Percentiles rank a stretch among this genome's conserved stretches.
These are phyloP conservation scores for Talaromyces liani DNA, from an alignment of 495 filamentous ascomycete genomes.

Conservation along the genomic window DNA sequence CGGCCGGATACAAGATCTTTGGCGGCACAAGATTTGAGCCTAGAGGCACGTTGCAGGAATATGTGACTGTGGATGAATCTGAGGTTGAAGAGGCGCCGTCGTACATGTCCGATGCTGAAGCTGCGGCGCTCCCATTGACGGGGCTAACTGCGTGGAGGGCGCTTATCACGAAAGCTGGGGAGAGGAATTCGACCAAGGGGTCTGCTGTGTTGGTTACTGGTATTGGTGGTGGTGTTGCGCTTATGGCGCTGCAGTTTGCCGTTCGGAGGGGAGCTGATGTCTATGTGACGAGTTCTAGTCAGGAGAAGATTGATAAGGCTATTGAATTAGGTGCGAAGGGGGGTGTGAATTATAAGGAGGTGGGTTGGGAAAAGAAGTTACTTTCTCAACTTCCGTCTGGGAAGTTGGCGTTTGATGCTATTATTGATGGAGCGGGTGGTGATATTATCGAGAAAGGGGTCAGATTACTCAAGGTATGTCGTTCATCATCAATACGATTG, in stretches of 20 bases:
- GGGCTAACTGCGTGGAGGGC: conserved; percentile 88
- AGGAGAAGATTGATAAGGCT: conserved; percentile 59
- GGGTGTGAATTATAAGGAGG: conserved; percentile 60
- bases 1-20: conserved; percentile 55
- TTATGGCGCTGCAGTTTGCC: conserved; percentile 63
- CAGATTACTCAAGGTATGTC: conserved; percentile 46
- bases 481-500: neutral
- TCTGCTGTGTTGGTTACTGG: conserved; percentile 66
- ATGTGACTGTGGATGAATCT: conserved; percentile 53
- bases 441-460: conserved; percentile 54
- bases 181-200: conserved; percentile 45
- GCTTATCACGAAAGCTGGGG: conserved; percentile 60
- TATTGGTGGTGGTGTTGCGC: conserved; percentile 73
- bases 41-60: conserved; percentile 65
- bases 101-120: conserved; percentile 64
- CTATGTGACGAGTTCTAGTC: conserved; percentile 59
- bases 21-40: conserved; percentile 59
- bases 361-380: conserved; percentile 64
- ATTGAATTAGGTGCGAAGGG: conserved; percentile 57
- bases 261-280: conserved; percentile 57
- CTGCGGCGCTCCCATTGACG: conserved; percentile 71
- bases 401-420: conserved; percentile 56
- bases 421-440: conserved; percentile 73
- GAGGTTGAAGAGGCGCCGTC: conserved; percentile 70
- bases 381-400: conserved; percentile 42